These are phyloP conservation scores for Pichia scutulata DNA, from an alignment of 805 yeast species.

Conservation along the genomic window DNA sequence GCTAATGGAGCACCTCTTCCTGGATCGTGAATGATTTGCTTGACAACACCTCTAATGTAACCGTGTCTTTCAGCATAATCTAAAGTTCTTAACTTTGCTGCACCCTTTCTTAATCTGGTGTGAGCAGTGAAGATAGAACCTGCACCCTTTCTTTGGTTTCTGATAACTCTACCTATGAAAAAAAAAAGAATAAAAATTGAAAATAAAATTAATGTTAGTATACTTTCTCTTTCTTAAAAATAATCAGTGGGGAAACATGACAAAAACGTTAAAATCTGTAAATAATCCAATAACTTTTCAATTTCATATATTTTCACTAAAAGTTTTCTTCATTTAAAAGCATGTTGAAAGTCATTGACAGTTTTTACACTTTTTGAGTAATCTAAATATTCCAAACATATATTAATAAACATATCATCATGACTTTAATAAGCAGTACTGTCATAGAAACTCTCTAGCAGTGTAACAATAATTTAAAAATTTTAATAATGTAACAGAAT, in stretches of 20 bases:
- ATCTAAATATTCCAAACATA: too few relatives aligned
- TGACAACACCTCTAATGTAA: slow-evolving; percentile 98
- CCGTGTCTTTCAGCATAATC: slow-evolving; percentile 99
- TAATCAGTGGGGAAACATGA: too few relatives aligned
- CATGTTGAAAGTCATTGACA: too few relatives aligned
- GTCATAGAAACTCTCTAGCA: too few relatives aligned
- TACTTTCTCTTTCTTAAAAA: not conserved
- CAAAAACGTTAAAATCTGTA: too few relatives aligned
- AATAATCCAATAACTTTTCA: too few relatives aligned
- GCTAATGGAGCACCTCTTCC: slow-evolving; percentile 99
- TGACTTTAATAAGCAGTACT: not conserved
- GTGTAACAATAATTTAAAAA: too few relatives aligned
- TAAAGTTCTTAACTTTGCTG: slow-evolving; percentile 98
- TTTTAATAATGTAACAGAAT: too few relatives aligned
- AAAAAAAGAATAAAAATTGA: not conserved
- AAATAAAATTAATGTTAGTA: not conserved
- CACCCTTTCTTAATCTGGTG: slow-evolving; percentile 99
- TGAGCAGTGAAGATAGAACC: slow-evolving; percentile 99
- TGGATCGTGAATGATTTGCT: slow-evolving; percentile 98
- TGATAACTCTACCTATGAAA: slow-evolving; percentile 90
- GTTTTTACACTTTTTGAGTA: too few relatives aligned
- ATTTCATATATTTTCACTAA: too few relatives aligned
- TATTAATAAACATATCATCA: not conserved
- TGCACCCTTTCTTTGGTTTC: slow-evolving; percentile 99
- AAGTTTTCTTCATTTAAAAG: too few relatives aligned